Evolutionary conservation across 169 alveolate species (phyloP), one percentile per base, ranked within the genome.

Genomic region (Cryptosporidium felis): DNA sequence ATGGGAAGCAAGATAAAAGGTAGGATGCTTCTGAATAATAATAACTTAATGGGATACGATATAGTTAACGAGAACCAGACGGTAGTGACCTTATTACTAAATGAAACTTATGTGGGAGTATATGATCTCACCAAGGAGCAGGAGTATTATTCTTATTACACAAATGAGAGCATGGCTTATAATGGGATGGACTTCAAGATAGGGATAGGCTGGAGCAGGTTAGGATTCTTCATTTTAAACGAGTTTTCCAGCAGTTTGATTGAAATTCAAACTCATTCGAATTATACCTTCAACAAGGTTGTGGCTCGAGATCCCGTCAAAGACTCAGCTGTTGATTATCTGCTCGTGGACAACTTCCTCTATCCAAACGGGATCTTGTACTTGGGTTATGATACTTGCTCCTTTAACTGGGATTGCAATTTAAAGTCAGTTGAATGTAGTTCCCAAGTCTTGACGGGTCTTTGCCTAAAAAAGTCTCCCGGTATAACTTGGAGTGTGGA

Each of bases 151-250:
- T 62, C 80, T 0, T 62, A 38, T 40, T 62, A 62, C 28, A 62
- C 80, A 62, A 62, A 62, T 41, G 80, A 62, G 10, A 62, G 80
- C 26, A 41, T 62, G 28, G 80, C 80, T 1, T 62, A 62, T 40
- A 36, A 41, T 62, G 80, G 80, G 30, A 42, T 62, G 80, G 51
- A 42, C 14, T 62, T 62, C 45, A 41, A 14, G 1, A 42, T 62
- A 41, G 59, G 80, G 5, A 40, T 62, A 41, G 80, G 80, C 16
- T 62, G 80, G 80, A 62, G 80, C 45, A 62, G 60, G 45, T 42
- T 62, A 1, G 80, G 80, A 6, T 23, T 62, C 1, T 62, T 62
- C 45, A 4, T 62, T 2, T n/a, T 62, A 12, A 62, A 62, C 45
- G 80, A 62, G 30, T 5, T 44, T 30, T 41, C 60, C 0, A 21